Base-by-base conservation (phyloP, 257 asterid species). In the Scutellaria galericulata region DNA sequence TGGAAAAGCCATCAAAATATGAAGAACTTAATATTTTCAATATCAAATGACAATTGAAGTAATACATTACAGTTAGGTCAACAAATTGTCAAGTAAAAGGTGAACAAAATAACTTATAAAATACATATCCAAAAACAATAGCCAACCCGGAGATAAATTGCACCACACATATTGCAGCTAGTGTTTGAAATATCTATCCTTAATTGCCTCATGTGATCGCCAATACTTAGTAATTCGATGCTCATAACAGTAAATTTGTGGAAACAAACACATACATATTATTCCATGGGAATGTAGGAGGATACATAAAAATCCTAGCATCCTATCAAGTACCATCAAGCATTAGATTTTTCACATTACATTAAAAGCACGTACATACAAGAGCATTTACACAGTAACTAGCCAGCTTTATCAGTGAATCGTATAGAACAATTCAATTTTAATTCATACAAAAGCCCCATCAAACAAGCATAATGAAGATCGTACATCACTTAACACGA, bases 1-100 rank as follows among this genome's bases (percentile, higher is more conserved):
- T 87, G 84, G 82, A 84, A 83, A 81, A 78, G 37, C 77, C 73
- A 77, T 51, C 20, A 75, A 58, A 70, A 57, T 69, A 75, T 64
- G 44, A 75, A 81, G 45, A 82, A 61, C 74, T 75, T 58, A 27
- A 66, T 37, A 39, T 24, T 14, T 51, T 24, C 40, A n/a, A 2
- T 13, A 31, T 22, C 52, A 68, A 27, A 52, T 68, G 62, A 53
- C 15, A 11, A 46, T 55, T n/a, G 7, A 41, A 46, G 51, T 4
- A 59, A 50, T 7, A 39, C 11, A 18, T 51, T 22, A 22, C 47
- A 24, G 31, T 22, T 9, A 70, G 12, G 14, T 65, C 15, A 20
- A 46, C 65, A 72, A 51, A 55, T 12, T 11, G 11, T 12, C 54
- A 18, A 70, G 48, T 41, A 51, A 52, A 4, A 48, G 35, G 48